Conservation (phyloP, 441 rosid genomes). For the Erodium chrysanthum region DNA sequence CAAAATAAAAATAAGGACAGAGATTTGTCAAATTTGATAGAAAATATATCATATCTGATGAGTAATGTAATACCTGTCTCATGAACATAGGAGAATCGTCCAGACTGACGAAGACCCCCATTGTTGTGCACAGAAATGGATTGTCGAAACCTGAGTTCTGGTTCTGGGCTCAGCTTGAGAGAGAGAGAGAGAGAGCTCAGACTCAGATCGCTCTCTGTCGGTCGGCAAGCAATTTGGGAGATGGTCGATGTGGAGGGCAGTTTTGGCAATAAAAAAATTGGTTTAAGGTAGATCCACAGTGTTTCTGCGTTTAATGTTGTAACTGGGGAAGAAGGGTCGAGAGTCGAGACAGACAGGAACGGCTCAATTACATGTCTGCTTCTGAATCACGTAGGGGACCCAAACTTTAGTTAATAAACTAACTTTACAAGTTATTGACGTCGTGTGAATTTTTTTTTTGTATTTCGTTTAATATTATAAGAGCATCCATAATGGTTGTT, state of each 20-base stretch:
- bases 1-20: not conserved
- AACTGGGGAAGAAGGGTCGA: not conserved
- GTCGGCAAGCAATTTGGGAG: not conserved
- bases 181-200: not conserved
- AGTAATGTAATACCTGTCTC: slow-evolving; percentile 41
- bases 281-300: not conserved
- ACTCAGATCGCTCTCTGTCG: not conserved
- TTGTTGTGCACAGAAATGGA: slow-evolving; percentile 9
- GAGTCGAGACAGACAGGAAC: not conserved
- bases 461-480: too few species aligned
- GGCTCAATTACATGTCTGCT: not conserved
- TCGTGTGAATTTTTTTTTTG: too few species aligned
- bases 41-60: not conserved
- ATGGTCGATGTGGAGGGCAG: not conserved
- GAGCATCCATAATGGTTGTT: too few species aligned
- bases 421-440: too few species aligned
- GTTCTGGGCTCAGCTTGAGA: not conserved
- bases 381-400: too few species aligned
- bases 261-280: not conserved
- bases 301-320: not conserved
- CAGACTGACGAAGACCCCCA: slow-evolving; percentile 57
- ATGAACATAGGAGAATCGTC: slow-evolving; percentile 88
- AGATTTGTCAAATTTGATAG: not conserved
- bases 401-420: too few species aligned
- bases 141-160: not conserved